Evolutionary conservation across 2,329 filamentous ascomycete genomes (phyloP).

Genomic region (Colletotrichum ledebouriae): DNA sequence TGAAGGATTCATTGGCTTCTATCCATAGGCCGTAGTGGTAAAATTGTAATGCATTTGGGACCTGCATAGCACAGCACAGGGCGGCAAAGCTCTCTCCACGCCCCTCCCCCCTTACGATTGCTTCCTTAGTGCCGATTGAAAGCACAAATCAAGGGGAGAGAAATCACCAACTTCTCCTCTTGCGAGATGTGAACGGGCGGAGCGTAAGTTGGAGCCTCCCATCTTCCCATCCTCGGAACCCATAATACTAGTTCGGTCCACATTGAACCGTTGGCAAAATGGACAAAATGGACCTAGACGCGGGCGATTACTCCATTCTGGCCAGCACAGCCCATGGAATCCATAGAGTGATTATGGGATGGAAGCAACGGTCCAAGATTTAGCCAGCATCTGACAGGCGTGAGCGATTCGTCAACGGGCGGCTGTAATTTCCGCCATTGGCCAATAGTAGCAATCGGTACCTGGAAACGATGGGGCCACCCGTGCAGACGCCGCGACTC

Average conservation of each 20-base stretch:
- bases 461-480: slow-evolving; percentile 4
- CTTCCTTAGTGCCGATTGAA: not conserved
- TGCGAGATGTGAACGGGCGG: not conserved
- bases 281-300: slow-evolving; percentile 28
- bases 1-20: slow-evolving; percentile 20
- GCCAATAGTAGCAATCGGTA: slow-evolving; percentile 15
- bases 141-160: not conserved
- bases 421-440: slow-evolving; percentile 40
- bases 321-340: slow-evolving; percentile 35
- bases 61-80: slow-evolving; percentile 8
- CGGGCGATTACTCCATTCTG: slow-evolving; percentile 36
- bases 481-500: slow-evolving; percentile 21
- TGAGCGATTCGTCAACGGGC: slow-evolving; percentile 39
- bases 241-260: slow-evolving; percentile 7
- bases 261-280: slow-evolving; percentile 23
- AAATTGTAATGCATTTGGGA: slow-evolving; percentile 2
- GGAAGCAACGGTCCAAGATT: slow-evolving; percentile 37
- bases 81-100: not conserved
- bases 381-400: slow-evolving; percentile 38
- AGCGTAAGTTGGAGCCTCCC: slow-evolving; percentile 16
- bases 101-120: too few species aligned
- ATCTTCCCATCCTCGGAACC: slow-evolving; percentile 25
- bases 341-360: slow-evolving; percentile 1
- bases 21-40: not conserved
- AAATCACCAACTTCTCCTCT: too few species aligned